These are phyloP conservation scores for Acanthamoeba healyi DNA, from an alignment of 208 protist species.

Conservation along the genomic window DNA sequence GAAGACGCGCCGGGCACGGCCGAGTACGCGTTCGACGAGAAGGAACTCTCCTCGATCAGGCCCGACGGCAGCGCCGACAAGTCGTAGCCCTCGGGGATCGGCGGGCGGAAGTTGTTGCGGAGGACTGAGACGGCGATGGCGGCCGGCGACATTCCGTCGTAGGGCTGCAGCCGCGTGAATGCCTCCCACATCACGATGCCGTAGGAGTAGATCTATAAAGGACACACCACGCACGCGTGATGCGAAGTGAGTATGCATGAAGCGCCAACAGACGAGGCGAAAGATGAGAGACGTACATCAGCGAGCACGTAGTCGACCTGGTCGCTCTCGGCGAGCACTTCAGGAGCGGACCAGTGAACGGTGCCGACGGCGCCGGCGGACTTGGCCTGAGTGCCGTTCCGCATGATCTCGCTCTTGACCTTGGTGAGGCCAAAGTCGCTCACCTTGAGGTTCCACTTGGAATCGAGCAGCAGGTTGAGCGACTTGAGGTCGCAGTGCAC, in stretches of 20 bases:
- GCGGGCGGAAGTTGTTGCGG: not conserved
- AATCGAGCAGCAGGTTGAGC: constrained; percentile 19
- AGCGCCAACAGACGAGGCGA: not conserved
- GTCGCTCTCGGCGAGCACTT: constrained; percentile 29
- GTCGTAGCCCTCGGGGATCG: constrained; percentile 14
- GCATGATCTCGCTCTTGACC: not conserved
- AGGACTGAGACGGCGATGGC: constrained; percentile 45
- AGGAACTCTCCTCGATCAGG: not conserved
- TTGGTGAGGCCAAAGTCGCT: constrained; percentile 59
- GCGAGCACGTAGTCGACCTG: not conserved
- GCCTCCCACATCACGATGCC: constrained; percentile 59
- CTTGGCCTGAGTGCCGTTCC: not conserved
- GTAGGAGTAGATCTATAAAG: not conserved
- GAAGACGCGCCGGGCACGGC: not conserved
- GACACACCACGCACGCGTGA: not conserved
- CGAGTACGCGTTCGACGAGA: constrained; percentile 4
- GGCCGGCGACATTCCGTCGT: constrained; percentile 27
- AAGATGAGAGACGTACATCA: not conserved
- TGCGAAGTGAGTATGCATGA: not conserved
- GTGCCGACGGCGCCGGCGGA: not conserved
- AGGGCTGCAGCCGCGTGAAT: constrained; percentile 15
- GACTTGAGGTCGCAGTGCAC: constrained; percentile 16
- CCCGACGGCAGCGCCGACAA: not conserved
- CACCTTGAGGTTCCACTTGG: constrained; percentile 58
- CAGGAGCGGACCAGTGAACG: constrained; percentile 19